Percentiles rank a stretch among this genome's conserved stretches.
Evolutionary conservation across 345 rosid species (phyloP).

Genomic region (Laguncularia racemosa): DNA sequence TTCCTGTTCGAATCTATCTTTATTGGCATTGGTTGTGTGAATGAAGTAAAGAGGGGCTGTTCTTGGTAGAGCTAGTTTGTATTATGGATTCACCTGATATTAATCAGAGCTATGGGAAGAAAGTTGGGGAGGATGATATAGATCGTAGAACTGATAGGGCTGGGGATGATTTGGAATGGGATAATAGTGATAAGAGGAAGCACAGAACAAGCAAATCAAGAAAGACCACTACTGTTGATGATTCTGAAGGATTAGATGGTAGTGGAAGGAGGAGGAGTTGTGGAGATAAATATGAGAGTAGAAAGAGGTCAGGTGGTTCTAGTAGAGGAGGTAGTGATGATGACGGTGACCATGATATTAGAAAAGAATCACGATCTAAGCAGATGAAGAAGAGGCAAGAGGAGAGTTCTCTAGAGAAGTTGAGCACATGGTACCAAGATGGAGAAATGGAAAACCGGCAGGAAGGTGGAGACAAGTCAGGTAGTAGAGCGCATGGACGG

Average conservation of each 20-base stretch:
- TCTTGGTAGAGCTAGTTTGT: neutral
- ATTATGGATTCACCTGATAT: slow-evolving; percentile 64
- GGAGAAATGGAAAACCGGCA: slow-evolving; percentile 64
- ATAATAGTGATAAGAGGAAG: slow-evolving; percentile 50
- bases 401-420: slow-evolving; percentile 82
- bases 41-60: neutral
- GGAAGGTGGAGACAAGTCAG: slow-evolving; percentile 56
- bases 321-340: slow-evolving; percentile 50
- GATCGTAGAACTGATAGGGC: slow-evolving; percentile 37
- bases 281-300: slow-evolving; percentile 49
- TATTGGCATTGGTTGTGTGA: neutral
- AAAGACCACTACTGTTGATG: slow-evolving; percentile 46
- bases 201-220: slow-evolving; percentile 58
- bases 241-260: slow-evolving; percentile 42
- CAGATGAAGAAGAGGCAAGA: slow-evolving; percentile 73
- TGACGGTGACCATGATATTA: slow-evolving; percentile 44
- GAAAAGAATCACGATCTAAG: slow-evolving; percentile 41
- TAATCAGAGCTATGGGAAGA: slow-evolving; percentile 31
- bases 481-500: slow-evolving; percentile 36
- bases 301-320: slow-evolving; percentile 56
- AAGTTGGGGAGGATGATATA: slow-evolving; percentile 34
- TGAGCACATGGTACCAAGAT: slow-evolving; percentile 90
- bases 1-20: neutral
- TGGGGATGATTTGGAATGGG: slow-evolving; percentile 56
- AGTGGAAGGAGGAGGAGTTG: slow-evolving; percentile 50